phyloP scores from a whole-genome alignment of 2,329 filamentous ascomycete species.

The Sphaerulina vaccinii region DNA sequence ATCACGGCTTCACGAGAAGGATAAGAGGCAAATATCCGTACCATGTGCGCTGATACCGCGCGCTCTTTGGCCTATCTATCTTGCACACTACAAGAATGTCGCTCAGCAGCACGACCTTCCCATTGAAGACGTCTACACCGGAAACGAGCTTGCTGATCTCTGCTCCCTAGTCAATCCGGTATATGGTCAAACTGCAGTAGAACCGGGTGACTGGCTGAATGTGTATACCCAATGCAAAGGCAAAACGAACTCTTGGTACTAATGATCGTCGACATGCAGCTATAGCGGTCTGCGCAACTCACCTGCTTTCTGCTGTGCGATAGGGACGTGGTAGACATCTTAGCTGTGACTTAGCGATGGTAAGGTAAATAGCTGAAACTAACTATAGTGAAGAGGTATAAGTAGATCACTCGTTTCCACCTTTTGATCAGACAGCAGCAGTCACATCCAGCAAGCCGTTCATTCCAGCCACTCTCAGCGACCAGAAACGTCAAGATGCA shows the following conservation, averaged over 20 bases:
- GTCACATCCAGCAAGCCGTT: conserved; percentile 1
- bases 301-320: neutral
- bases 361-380: no score
- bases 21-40: conserved; percentile 3
- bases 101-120: conserved; percentile 15
- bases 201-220: conserved; percentile 15
- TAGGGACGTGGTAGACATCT: conserved; percentile 8
- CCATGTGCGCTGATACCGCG: conserved; percentile 22
- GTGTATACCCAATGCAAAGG: conserved; percentile 3
- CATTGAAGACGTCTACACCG: conserved; percentile 7
- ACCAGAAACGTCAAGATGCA: conserved; percentile 27
- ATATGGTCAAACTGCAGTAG: neutral
- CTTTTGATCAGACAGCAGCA: conserved; percentile 1
- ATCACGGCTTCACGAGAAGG: neutral
- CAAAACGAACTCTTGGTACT: no score
- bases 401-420: conserved; percentile 1
- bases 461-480: conserved; percentile 10
- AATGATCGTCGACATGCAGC: conserved; percentile 13
- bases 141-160: conserved; percentile 3
- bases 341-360: neutral
- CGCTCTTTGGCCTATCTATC: conserved; percentile 21
- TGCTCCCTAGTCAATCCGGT: neutral
- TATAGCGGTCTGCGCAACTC: neutral
- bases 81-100: neutral
- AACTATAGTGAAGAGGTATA: conserved; percentile 15